Evolutionary conservation across 768 basidiomycete genomes (phyloP), one percentile per base, ranked within the genome.

Genomic region (Collybia sordida): DNA sequence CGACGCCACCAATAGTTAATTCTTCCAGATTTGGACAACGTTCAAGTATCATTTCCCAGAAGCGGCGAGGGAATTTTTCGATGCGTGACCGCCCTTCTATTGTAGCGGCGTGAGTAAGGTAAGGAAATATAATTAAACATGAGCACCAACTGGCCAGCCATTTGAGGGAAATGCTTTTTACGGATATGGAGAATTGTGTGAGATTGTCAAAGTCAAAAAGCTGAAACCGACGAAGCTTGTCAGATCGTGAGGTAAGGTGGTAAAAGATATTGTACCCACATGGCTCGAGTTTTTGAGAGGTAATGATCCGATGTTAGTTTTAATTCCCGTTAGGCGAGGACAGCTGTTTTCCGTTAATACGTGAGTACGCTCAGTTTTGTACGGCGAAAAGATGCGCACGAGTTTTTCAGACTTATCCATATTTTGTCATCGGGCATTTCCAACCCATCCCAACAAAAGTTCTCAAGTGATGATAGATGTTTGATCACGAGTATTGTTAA

Each of bases 41-140:
- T 46, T 73, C 71, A 21, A 73, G 57, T 24, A 73, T 61, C 72
- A 73, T 73, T 41, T 65, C 66, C 72, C 72, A 73, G 35, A 68
- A 63, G 44, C 65, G 56, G 37, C 64, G 56, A 6, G 72, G 72
- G 25, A 73, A 63, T 55, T 65, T 72, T 59, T 72, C 70, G 22
- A 59, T 53, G 36, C 55, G 63, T 24, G 71, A 68, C 15, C 55
- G 68, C 18, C 66, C 65, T 47, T 66, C 70, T 72, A 35, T 4
- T 22, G 18, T 12, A 2, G 24, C 19, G 8, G 11, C 19, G 23
- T 37, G 37, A 34, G 18, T 8, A 31, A 15, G 43, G 28, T 19
- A 37, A 47, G 19, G 4, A 44, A 24, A 14, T 5, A 14, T 41
- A 24, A 23, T 28, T 28, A 11, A 4, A n/a, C 28, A 19, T 12